Base-by-base conservation (phyloP, 2,329 filamentous ascomycete genomes). In the Colletotrichum ledebouriae region DNA sequence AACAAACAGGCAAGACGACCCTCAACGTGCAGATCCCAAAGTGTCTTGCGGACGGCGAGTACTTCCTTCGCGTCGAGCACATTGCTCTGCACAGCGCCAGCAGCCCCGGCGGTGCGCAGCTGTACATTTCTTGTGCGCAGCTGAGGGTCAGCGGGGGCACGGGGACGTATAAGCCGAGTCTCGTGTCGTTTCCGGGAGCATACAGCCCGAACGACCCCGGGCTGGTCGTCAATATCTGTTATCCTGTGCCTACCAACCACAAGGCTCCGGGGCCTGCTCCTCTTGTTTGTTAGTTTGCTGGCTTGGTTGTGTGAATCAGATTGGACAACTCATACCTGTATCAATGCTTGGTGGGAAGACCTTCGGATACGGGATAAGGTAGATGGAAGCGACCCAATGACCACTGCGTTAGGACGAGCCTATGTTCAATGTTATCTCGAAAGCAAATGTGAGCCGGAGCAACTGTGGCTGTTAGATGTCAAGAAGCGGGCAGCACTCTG, bases 41-140 rank as follows among this genome's bases (percentile, higher is more conserved):
- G 42, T 83, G 80, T 63, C 79, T 84, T n/a, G 76, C 79, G 0
- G 73, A 82, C n/a, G 83, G 84, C 60, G 81, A 85, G 68, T 85
- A 86, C 71, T 79, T 85, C 29, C 73, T 85, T 4, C 80, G 83
- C 13, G 80, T 82, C 17, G 83, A 86, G 74, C 83, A 85, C 68
- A 81, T 85, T 61, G 83, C 78, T 4, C 78, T 86, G 10, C 83
- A 86, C 73, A 76, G 73, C 56, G 82, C 83, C 3, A 73, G 78
- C 42, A 72, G 72, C 9, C 73, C 74, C 5, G 79, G 80, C 4
- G 83, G 83, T 3, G 83, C 83, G 4, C 82, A 85, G 75, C 79
- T 82, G 47, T 85, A 85, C 69, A 78, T 84, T 61, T 79, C 78
- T 17, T 82, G 80, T 62, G 79, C 77, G 3, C 80, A 82, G 72